These are phyloP conservation scores for Beauveria medogensis DNA, from an alignment of 2,329 filamentous ascomycete species.

Conservation along the genomic window DNA sequence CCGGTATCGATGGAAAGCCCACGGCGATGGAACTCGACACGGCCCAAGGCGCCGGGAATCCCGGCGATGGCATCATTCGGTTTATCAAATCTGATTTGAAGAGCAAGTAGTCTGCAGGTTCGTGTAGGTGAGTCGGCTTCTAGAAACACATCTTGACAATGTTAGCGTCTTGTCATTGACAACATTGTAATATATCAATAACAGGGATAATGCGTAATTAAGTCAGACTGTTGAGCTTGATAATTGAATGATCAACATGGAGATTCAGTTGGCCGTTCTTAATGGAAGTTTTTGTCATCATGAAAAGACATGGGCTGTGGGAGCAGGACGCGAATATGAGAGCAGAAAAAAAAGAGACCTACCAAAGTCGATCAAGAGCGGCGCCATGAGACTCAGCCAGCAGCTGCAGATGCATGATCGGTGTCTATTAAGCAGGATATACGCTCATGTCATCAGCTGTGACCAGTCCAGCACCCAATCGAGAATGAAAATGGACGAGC, in stretches of 20 bases:
- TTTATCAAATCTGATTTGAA: background rate
- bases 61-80: slow-evolving; percentile 1
- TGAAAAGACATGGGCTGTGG: slow-evolving; percentile 16
- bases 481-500: background rate
- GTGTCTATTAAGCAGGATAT: background rate
- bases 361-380: slow-evolving; percentile 3
- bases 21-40: background rate
- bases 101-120: background rate
- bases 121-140: background rate
- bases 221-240: slow-evolving; percentile 61
- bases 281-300: slow-evolving; percentile 50
- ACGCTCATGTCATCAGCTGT: background rate
- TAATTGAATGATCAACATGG: slow-evolving; percentile 47
- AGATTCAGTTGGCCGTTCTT: slow-evolving; percentile 61
- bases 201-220: slow-evolving; percentile 9
- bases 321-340: slow-evolving; percentile 12
- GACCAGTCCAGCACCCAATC: background rate
- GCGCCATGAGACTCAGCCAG: background rate
- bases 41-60: background rate
- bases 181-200: background rate
- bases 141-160: background rate
- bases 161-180: background rate
- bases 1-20: slow-evolving; percentile 5
- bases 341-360: background rate
- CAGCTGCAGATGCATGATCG: background rate